A percentile compares a stretch with the other conserved stretches of the same genome.
Conservation (phyloP, 2,329 filamentous ascomycete species). For the Alternaria infectoria region DNA sequence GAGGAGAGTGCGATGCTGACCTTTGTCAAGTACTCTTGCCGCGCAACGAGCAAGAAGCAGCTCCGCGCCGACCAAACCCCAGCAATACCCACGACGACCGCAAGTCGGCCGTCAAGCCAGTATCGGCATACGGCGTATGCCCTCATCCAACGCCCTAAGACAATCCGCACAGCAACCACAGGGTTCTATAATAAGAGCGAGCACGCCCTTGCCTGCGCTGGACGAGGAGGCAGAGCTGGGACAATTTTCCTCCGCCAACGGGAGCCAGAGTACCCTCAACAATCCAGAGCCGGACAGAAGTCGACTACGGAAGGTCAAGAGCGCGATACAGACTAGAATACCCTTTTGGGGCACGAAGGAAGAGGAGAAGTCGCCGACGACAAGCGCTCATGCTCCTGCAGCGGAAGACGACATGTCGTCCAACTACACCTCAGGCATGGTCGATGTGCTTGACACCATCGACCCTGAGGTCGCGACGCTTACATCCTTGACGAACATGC, state of each 20-base stretch:
- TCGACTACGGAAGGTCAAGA: slow-evolving; percentile 37
- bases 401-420: slow-evolving; percentile 13
- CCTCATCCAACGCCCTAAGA: slow-evolving; percentile 32
- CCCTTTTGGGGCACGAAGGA: slow-evolving; percentile 34
- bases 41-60: slow-evolving; percentile 33
- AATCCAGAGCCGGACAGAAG: slow-evolving; percentile 18
- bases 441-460: slow-evolving; percentile 72
- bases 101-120: slow-evolving; percentile 40
- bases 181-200: slow-evolving; percentile 28
- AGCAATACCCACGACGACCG: slow-evolving; percentile 35
- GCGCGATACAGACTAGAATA: slow-evolving; percentile 36
- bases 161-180: slow-evolving; percentile 28
- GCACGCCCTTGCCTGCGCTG: slow-evolving; percentile 35
- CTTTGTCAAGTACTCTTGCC: slow-evolving; percentile 16
- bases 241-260: slow-evolving; percentile 24
- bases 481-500: slow-evolving; percentile 84
- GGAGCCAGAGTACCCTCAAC: slow-evolving; percentile 21
- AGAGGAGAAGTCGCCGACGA: slow-evolving; percentile 10
- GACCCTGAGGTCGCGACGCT: slow-evolving; percentile 85
- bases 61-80: slow-evolving; percentile 30
- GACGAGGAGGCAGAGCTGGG: slow-evolving; percentile 37
- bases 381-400: background rate
- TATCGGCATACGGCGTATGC: slow-evolving; percentile 45
- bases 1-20: slow-evolving; percentile 24
- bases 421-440: slow-evolving; percentile 67